These are phyloP conservation scores for Fusarium tjaetaba DNA, from an alignment of 2,329 filamentous ascomycete genomes.

Conservation along the genomic window DNA sequence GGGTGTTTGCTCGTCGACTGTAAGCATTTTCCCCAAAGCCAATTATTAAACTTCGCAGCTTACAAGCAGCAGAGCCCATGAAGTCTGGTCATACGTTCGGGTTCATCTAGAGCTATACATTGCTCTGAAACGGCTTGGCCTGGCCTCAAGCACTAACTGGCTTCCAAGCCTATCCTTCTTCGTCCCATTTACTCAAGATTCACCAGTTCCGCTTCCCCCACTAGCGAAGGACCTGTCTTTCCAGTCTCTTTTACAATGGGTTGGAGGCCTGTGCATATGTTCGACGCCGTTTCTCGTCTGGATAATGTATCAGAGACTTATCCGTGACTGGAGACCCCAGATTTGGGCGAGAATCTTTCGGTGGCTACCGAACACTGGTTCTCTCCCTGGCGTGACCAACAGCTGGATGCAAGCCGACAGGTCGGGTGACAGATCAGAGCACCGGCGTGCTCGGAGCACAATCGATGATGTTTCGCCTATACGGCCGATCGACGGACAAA, in stretches of 20 bases:
- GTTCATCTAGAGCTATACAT: conserved; percentile 63
- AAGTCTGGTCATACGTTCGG: conserved; percentile 55
- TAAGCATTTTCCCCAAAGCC: conserved; percentile 27
- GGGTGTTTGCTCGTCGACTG: conserved; percentile 40
- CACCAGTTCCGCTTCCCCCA: conserved; percentile 60
- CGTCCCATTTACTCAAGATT: conserved; percentile 62
- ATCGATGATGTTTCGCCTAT: conserved; percentile 40
- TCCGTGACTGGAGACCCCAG: conserved; percentile 48
- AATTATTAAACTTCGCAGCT: conserved; percentile 4
- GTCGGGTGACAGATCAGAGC: conserved; percentile 27
- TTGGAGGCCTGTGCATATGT: conserved; percentile 53
- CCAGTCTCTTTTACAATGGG: conserved; percentile 55
- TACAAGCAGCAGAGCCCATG: conserved; percentile 40
- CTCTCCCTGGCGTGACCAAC: conserved; percentile 40
- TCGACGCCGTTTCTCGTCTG: conserved; percentile 60
- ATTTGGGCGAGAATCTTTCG: conserved; percentile 54
- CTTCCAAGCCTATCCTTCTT: conserved; percentile 62
- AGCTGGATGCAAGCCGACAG: conserved; percentile 18
- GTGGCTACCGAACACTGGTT: conserved; percentile 53
- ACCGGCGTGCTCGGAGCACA: conserved; percentile 36
- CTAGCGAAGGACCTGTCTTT: conserved; percentile 51
- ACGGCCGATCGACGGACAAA: conserved; percentile 46
- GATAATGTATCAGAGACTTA: conserved; percentile 54
- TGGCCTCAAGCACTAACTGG: conserved; percentile 54
- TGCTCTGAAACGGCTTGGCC: conserved; percentile 62